A percentile compares a stretch with the other conserved stretches of the same genome.
Evolutionary conservation across 2,329 filamentous ascomycete species (phyloP).

Genomic region (Trichophyton benhamiae): DNA sequence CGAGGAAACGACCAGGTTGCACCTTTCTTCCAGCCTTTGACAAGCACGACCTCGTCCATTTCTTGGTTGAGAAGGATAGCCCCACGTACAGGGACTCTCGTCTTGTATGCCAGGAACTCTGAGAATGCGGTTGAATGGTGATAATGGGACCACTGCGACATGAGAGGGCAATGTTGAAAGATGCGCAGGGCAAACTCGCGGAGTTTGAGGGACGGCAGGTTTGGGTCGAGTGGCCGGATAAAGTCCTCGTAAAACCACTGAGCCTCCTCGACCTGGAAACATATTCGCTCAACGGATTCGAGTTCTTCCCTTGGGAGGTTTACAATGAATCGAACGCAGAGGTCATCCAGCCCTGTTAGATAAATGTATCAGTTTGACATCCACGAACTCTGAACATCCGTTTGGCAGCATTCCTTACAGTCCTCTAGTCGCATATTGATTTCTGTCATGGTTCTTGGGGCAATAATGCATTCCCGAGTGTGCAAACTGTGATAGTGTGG

Average conservation of each 20-base stretch:
- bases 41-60: constrained; percentile 90
- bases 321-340: constrained; percentile 95
- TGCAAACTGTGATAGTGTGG: not conserved
- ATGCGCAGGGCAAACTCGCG: constrained; percentile 79
- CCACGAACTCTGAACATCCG: not conserved
- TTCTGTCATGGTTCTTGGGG: constrained; percentile 55
- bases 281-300: constrained; percentile 80
- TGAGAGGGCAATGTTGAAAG: constrained; percentile 84
- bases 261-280: constrained; percentile 96
- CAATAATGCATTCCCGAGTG: constrained; percentile 48
- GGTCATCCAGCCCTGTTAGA: constrained; percentile 75
- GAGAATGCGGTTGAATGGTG: constrained; percentile 75
- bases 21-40: constrained; percentile 96
- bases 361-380: constrained; percentile 6
- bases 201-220: constrained; percentile 72
- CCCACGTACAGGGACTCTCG: constrained; percentile 80
- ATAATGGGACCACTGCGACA: constrained; percentile 66
- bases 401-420: constrained; percentile 41
- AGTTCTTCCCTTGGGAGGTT: constrained; percentile 90
- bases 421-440: constrained; percentile 79
- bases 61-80: constrained; percentile 82
- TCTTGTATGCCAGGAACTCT: constrained; percentile 89
- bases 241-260: constrained; percentile 99
- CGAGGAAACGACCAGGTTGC: constrained; percentile 94
- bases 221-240: constrained; percentile 76